Evolutionary conservation across 805 yeast genomes (phyloP), one percentile per base, ranked within the genome.

Genomic region (Saturnispora saitoi): DNA sequence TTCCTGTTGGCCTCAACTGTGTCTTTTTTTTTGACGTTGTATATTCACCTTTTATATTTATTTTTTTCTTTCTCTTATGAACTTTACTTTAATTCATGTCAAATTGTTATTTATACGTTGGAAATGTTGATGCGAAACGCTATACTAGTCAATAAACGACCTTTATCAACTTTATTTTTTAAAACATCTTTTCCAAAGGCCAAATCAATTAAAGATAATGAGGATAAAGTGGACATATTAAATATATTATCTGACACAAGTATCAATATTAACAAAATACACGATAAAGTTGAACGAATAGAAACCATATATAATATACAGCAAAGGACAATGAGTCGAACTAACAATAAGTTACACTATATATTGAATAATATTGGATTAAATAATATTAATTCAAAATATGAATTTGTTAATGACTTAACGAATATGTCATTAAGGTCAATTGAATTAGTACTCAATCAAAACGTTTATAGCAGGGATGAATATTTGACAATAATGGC

Each of bases 1-100:
- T 53, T 50, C 56, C 56, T 53, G 56, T 53, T 50, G 53, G 56
- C 56, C 56, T 53, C 56, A 53, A 50, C 2, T 38, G 37, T 32
- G 36, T n/a, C 5, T 15, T 34, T 38, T 45, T 37, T 38, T 19
- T 10, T 5, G 15, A n/a, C 2, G 4, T 22, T 34, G 36, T 32
- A 3, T 36, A 26, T 17, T 7, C 36, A 24, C 26, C 41, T 32
- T 42, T 2, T 8, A 28, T 14, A 8, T 40, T 5, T 20, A 15
- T 11, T 12, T 34, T 34, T 34, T 32, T 34, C 19, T 34, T 34
- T 17, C 15, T 17, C 15, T 34, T 34, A 34, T 7, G 7, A 12
- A 17, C 12, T 15, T 10, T 17, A 34, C 9, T 19, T 34, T 19
- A 19, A 34, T 34, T 34, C 2, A 6, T 34, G 4, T 4, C 17